Evolutionary conservation across 2,329 filamentous ascomycete species (phyloP).

Genomic region (Ophiosphaerella narmari): DNA sequence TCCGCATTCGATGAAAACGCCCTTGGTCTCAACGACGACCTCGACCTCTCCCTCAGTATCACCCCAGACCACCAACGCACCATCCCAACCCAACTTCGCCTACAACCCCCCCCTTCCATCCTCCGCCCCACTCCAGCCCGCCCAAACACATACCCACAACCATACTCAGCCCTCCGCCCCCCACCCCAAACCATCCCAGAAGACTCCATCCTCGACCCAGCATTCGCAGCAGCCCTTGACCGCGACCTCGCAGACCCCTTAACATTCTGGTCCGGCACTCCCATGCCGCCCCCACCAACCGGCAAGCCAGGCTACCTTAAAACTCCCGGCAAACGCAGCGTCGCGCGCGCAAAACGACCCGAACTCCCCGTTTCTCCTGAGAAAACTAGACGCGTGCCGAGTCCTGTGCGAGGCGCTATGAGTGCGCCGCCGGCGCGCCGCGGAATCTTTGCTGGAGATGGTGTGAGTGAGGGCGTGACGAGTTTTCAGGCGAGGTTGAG

Average conservation of each 20-base stretch:
- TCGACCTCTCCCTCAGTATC: slow-evolving; percentile 37
- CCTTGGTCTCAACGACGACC: slow-evolving; percentile 29
- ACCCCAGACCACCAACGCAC: slow-evolving; percentile 27
- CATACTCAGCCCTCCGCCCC: slow-evolving; percentile 15
- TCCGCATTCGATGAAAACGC: slow-evolving; percentile 45
- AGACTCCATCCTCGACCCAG: slow-evolving; percentile 13
- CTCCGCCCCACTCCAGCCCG: slow-evolving; percentile 10
- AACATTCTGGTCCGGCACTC: slow-evolving; percentile 36
- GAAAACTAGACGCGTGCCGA: slow-evolving; percentile 14
- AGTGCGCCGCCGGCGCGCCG: slow-evolving; percentile 36
- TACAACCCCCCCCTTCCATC: slow-evolving; percentile 6
- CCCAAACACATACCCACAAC: slow-evolving; percentile 21
- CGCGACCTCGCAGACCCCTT: slow-evolving; percentile 15
- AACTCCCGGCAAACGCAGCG: slow-evolving; percentile 51
- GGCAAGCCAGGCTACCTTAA: slow-evolving; percentile 50
- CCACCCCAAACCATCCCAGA: slow-evolving; percentile 26
- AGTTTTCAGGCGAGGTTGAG: slow-evolving; percentile 41
- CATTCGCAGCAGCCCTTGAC: slow-evolving; percentile 11
- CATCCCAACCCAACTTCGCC: slow-evolving; percentile 6
- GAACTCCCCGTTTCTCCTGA: slow-evolving; percentile 32
- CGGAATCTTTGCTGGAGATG: neutral
- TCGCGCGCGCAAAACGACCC: slow-evolving; percentile 40
- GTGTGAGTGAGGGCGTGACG: slow-evolving; percentile 23
- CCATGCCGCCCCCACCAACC: slow-evolving; percentile 18
- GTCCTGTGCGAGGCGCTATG: slow-evolving; percentile 22